A percentile compares a stretch with the other conserved stretches of the same genome.
Conservation (phyloP, 2,329 filamentous ascomycete genomes). For the Claviceps quebecensis region DNA sequence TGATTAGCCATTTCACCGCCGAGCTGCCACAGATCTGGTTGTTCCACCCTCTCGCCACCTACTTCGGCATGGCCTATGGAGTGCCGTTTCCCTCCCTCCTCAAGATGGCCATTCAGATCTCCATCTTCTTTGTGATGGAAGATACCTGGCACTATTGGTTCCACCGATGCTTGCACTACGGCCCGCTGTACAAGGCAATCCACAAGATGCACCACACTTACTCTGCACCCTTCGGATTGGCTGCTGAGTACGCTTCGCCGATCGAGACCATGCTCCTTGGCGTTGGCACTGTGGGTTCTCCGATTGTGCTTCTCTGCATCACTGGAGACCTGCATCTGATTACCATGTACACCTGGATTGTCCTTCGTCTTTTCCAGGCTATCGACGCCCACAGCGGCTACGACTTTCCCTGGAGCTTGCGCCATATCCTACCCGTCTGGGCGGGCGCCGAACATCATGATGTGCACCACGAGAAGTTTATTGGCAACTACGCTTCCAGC, state of each 20-base stretch:
- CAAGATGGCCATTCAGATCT: constrained; percentile 85
- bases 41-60: constrained; percentile 93
- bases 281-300: constrained; percentile 67
- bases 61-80: constrained; percentile 73
- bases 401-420: constrained; percentile 94
- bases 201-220: constrained; percentile 99
- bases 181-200: constrained; percentile 86
- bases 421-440: constrained; percentile 95
- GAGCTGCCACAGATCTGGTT: constrained; percentile 98
- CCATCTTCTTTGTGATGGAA: constrained; percentile 88
- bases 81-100: constrained; percentile 77
- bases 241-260: constrained; percentile 93
- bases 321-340: constrained; percentile 84
- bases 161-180: constrained; percentile 87
- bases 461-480: constrained; percentile 93
- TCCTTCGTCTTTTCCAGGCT: constrained; percentile 85
- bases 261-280: constrained; percentile 95
- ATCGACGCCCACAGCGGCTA: constrained; percentile 97
- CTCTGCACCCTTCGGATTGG: constrained; percentile 89
- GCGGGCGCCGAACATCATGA: constrained; percentile 95
- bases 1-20: constrained; percentile 92
- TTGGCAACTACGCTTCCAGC: constrained; percentile 94
- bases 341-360: constrained; percentile 97
- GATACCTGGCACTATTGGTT: constrained; percentile 98
- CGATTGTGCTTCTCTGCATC: constrained; percentile 69